These are phyloP conservation scores for Epicoccum sorghinum DNA, from an alignment of 2,329 filamentous ascomycete species.

Conservation along the genomic window DNA sequence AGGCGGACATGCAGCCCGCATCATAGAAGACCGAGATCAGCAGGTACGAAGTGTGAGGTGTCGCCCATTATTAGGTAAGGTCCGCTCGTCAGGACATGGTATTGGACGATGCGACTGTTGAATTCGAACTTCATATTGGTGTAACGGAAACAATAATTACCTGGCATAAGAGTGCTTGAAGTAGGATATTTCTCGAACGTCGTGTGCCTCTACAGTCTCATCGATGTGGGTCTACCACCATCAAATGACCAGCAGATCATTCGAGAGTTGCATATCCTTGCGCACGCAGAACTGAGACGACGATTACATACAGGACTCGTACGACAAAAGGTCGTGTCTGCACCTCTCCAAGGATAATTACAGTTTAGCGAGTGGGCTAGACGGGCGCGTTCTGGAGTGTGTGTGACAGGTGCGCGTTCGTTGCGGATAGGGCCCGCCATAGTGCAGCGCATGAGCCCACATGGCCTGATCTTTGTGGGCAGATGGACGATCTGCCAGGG, in stretches of 20 bases:
- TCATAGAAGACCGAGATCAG: background rate
- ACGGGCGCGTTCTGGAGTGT: conserved; percentile 4
- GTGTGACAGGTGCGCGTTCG: conserved; percentile 7
- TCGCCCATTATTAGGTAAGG: conserved; percentile 7
- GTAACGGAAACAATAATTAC: conserved; percentile 6
- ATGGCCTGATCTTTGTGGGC: conserved; percentile 18
- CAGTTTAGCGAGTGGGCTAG: too few species aligned
- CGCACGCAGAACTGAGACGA: conserved; percentile 4
- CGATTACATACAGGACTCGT: background rate
- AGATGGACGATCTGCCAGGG: background rate
- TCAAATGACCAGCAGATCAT: conserved; percentile 15
- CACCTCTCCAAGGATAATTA: too few species aligned
- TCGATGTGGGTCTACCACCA: conserved; percentile 2
- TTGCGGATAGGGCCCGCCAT: conserved; percentile 6
- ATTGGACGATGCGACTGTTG: background rate
- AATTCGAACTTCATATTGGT: background rate
- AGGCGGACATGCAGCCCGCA: background rate
- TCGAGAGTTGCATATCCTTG: conserved; percentile 15
- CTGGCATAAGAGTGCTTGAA: conserved; percentile 6
- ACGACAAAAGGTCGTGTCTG: too few species aligned
- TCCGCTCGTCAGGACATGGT: background rate
- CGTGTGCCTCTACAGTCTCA: background rate
- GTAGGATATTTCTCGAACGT: conserved; percentile 4
- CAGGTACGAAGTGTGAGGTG: background rate
- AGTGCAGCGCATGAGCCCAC: conserved; percentile 10